Evolutionary conservation across 2,329 filamentous ascomycete genomes (phyloP), one percentile per base, ranked within the genome.

Genomic region (Xylaria sp.): DNA sequence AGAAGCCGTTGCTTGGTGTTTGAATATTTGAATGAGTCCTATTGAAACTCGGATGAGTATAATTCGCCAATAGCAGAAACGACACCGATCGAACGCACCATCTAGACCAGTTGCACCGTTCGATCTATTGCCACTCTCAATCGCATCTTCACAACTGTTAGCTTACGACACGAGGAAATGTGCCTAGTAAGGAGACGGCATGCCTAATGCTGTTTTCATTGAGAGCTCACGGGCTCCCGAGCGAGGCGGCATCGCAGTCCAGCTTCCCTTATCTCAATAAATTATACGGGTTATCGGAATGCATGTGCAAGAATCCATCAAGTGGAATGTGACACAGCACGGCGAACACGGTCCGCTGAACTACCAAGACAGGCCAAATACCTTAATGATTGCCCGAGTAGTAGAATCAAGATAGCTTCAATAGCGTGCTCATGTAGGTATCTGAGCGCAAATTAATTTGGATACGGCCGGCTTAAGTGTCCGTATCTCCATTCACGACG

Each of bases 21-120:
- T 78, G 69, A 78, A 78, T 67, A 77, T 77, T 37, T 78, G 73
- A 23, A 75, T 74, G 54, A 78, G 63, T 67, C 76, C 77, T 78
- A 65, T 57, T 65, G 18, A 13, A 52, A 57, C 7, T 10, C 31
- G 20, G 20, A 60, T 70, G 51, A 69, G 65, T 52, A 50, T 52
- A 51, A 44, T 12, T 48, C 23, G 41, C 9, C 12, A 54, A 46
- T 37, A 28, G 13, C 48, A 18, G 39, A 58, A 23, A 4, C 20
- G 50, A 20, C 15, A n/a, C 12, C 44, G 13, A 31, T 4, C 18
- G 15, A 39, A 25, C 72, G 70, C 70, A 78, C 76, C 74, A 60
- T 77, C 75, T 54, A 78, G 67, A 39, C 76, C 76, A 44, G 70
- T 67, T 59, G 75, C 72, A 55, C 73, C 74, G 61, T 69, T 72